Evolutionary conservation across 1,284 basidiomycete genomes (phyloP).

Genomic region (Melampsora medusae): DNA sequence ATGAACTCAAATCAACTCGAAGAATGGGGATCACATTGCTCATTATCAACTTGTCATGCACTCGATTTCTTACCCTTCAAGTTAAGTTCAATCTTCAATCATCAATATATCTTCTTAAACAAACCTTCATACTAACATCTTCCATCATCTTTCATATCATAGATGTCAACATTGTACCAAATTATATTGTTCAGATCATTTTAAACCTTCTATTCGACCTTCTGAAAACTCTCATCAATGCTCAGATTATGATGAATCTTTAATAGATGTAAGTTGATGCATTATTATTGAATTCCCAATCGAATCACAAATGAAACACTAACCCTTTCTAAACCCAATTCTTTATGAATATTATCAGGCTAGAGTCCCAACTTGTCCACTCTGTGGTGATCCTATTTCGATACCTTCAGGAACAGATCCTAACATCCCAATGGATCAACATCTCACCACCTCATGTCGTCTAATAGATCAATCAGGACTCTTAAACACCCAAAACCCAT

Average conservation of each 20-base stretch:
- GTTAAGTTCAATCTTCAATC: conserved; percentile 5
- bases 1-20: conserved; percentile 27
- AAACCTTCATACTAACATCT: neutral
- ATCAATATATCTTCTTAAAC: neutral
- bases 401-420: conserved; percentile 2
- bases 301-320: no score
- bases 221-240: neutral
- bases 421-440: conserved; percentile 2
- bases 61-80: conserved; percentile 44
- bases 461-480: neutral
- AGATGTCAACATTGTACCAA: conserved; percentile 41
- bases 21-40: conserved; percentile 44
- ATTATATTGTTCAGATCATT: conserved; percentile 41
- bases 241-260: neutral
- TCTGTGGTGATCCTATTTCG: conserved; percentile 7
- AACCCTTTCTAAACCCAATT: neutral
- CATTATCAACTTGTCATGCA: conserved; percentile 26
- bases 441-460: neutral
- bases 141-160: neutral
- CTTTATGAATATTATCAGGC: neutral
- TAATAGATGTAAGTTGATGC: neutral
- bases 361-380: conserved; percentile 1
- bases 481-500: neutral
- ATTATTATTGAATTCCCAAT: neutral
- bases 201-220: conserved; percentile 22